phyloP scores from a whole-genome alignment of 2,329 filamentous ascomycete species.

The Scleromitrula shiraiana region DNA sequence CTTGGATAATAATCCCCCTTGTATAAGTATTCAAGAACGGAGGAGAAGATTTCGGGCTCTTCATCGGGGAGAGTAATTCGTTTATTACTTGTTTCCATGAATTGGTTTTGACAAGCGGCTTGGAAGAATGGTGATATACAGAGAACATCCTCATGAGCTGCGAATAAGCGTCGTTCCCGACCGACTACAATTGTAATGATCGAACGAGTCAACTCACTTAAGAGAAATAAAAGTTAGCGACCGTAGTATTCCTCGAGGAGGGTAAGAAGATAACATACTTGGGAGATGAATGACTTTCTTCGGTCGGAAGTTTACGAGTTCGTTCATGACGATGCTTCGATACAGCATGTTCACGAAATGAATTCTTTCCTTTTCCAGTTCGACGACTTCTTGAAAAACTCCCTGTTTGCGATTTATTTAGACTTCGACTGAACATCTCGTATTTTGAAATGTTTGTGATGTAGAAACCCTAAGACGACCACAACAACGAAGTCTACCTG shows the following conservation, averaged over 20 bases:
- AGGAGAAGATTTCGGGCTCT: slow-evolving; percentile 84
- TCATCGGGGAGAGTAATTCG: slow-evolving; percentile 76
- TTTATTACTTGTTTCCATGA: slow-evolving; percentile 53
- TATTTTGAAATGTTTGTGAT: neutral
- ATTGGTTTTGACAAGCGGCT: slow-evolving; percentile 53
- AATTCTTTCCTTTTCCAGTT: slow-evolving; percentile 23
- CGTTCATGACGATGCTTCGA: slow-evolving; percentile 29
- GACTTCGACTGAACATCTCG: slow-evolving; percentile 25
- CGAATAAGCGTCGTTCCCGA: slow-evolving; percentile 78
- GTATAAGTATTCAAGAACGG: slow-evolving; percentile 73
- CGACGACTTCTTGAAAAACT: slow-evolving; percentile 27
- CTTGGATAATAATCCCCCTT: slow-evolving; percentile 90
- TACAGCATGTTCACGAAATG: slow-evolving; percentile 30
- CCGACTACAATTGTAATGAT: slow-evolving; percentile 78
- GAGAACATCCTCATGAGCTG: slow-evolving; percentile 82
- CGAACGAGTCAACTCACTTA: slow-evolving; percentile 51
- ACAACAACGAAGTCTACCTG: neutral
- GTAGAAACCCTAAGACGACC: neutral
- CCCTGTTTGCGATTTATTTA: slow-evolving; percentile 26
- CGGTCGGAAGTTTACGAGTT: slow-evolving; percentile 23
- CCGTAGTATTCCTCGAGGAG: slow-evolving; percentile 2
- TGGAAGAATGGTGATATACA: slow-evolving; percentile 72
- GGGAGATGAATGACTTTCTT: slow-evolving; percentile 18
- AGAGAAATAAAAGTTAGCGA: slow-evolving; percentile 13
- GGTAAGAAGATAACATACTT: slow-evolving; percentile 18